A percentile compares a stretch with the other conserved stretches of the same genome.
These are phyloP conservation scores for Skeletonema costatum DNA, from an alignment of 108 stramenopile species.

Conservation along the genomic window DNA sequence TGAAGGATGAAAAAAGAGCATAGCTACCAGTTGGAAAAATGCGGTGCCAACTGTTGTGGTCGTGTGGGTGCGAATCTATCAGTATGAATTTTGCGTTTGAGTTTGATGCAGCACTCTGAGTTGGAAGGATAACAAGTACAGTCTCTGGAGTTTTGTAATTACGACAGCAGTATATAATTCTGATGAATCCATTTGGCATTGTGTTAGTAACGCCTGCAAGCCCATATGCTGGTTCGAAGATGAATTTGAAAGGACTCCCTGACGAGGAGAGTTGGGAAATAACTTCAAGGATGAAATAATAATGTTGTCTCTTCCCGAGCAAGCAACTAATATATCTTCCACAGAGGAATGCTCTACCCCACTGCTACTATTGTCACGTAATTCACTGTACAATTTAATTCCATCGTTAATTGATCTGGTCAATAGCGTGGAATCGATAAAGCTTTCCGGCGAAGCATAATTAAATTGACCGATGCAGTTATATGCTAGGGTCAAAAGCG, in stretches of 20 bases:
- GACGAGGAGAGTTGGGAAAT: slow-evolving; percentile 54
- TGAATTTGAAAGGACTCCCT: slow-evolving; percentile 66
- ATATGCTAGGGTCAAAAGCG: slow-evolving; percentile 64
- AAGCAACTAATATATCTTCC: slow-evolving; percentile 63
- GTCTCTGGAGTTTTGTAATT: slow-evolving; percentile 85
- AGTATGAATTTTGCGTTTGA: slow-evolving; percentile 40
- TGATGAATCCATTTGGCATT: slow-evolving; percentile 24
- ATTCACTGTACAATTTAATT: slow-evolving; percentile 37
- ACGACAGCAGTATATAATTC: slow-evolving; percentile 56
- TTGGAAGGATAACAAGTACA: slow-evolving; percentile 63
- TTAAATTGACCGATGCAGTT: slow-evolving; percentile 26
- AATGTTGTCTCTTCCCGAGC: slow-evolving; percentile 6
- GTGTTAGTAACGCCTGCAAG: slow-evolving; percentile 45
- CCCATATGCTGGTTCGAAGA: slow-evolving; percentile 37
- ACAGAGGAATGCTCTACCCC: slow-evolving; percentile 71
- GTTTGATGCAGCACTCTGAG: slow-evolving; percentile 1
- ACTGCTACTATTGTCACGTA: background rate
- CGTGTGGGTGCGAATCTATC: slow-evolving; percentile 86
- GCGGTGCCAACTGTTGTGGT: slow-evolving; percentile 49
- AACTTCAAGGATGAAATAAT: slow-evolving; percentile 31
- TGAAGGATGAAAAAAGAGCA: slow-evolving; percentile 55
- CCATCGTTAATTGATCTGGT: slow-evolving; percentile 48
- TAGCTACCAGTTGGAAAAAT: slow-evolving; percentile 55
- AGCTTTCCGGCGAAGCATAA: background rate
- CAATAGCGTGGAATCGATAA: slow-evolving; percentile 49